Conservation (phyloP, 2,329 filamentous ascomycete genomes). For the Elsinoe perseae region DNA sequence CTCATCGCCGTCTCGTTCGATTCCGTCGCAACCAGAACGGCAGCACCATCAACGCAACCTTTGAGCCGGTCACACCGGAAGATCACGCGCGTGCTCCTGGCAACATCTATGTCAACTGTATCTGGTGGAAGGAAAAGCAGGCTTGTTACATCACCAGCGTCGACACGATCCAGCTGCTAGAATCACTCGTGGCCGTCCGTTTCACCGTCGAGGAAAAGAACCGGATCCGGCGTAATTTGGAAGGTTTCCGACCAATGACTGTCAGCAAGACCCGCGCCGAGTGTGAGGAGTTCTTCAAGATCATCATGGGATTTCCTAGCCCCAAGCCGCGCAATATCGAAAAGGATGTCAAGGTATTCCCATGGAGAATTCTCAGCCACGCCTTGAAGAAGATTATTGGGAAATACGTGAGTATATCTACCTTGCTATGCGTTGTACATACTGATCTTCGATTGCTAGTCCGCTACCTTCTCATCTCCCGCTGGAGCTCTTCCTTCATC, state of each 20-base stretch:
- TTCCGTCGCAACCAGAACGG: conserved; percentile 78
- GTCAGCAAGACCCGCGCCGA: conserved; percentile 89
- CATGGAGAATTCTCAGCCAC: conserved; percentile 80
- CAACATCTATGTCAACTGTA: conserved; percentile 94
- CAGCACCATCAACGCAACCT: conserved; percentile 71
- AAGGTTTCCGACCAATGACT: conserved; percentile 85
- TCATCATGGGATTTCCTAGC: conserved; percentile 94
- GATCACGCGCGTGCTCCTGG: conserved; percentile 61
- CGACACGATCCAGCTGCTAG: conserved; percentile 90
- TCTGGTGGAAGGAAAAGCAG: conserved; percentile 87
- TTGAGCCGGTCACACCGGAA: conserved; percentile 68
- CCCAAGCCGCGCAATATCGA: conserved; percentile 97
- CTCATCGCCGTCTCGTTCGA: conserved; percentile 74
- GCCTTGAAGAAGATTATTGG: conserved; percentile 97
- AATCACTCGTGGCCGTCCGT: conserved; percentile 74
- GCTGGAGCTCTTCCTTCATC: conserved; percentile 41
- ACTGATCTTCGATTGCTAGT: conserved; percentile 35
- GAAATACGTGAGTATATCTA: conserved; percentile 66
- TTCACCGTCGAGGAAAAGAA: conserved; percentile 99
- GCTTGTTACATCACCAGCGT: conserved; percentile 94
- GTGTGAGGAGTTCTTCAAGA: conserved; percentile 95
- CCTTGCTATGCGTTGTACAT: neutral
- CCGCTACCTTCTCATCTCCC: conserved; percentile 62
- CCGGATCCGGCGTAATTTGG: conserved; percentile 86
- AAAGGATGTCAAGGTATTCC: conserved; percentile 98